Evolutionary conservation across 345 rosid genomes (phyloP).

Genomic region (Eucalyptus pauciflora): DNA sequence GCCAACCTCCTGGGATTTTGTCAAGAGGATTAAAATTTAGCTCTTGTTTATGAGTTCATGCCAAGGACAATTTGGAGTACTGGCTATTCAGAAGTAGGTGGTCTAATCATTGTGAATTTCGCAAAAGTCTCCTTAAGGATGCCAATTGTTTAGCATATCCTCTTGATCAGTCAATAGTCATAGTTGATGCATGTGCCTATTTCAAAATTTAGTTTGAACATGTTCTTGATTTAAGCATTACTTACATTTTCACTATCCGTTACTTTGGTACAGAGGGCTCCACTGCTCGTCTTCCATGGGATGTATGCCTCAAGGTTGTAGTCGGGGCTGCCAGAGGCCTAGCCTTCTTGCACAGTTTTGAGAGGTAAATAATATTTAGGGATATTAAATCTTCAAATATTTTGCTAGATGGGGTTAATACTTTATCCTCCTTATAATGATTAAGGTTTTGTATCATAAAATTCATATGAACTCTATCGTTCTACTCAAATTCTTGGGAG

Average conservation of each 20-base stretch:
- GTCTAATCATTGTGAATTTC: not conserved
- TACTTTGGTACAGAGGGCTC: not conserved
- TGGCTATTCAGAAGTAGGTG: not conserved
- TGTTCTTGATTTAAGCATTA: not conserved
- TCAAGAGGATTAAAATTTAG: not conserved
- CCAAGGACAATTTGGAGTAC: not conserved
- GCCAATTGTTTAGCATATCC: not conserved
- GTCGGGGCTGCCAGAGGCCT: not conserved
- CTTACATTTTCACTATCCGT: not conserved
- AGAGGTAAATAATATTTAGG: not conserved
- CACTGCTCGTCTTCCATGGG: not conserved
- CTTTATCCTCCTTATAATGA: not conserved
- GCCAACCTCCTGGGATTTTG: not conserved
- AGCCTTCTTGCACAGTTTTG: not conserved
- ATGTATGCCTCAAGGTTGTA: not conserved
- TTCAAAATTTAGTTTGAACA: not conserved
- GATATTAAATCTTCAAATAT: not conserved
- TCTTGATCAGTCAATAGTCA: not conserved
- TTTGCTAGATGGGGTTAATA: not conserved
- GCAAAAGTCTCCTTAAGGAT: not conserved
- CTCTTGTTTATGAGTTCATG: not conserved
- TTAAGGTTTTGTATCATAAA: not conserved
- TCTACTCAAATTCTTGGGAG: not conserved
- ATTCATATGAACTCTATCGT: not conserved
- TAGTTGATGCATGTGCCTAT: not conserved